Base-by-base conservation (phyloP, 345 rosid genomes). In the Nasturtium officinale region DNA sequence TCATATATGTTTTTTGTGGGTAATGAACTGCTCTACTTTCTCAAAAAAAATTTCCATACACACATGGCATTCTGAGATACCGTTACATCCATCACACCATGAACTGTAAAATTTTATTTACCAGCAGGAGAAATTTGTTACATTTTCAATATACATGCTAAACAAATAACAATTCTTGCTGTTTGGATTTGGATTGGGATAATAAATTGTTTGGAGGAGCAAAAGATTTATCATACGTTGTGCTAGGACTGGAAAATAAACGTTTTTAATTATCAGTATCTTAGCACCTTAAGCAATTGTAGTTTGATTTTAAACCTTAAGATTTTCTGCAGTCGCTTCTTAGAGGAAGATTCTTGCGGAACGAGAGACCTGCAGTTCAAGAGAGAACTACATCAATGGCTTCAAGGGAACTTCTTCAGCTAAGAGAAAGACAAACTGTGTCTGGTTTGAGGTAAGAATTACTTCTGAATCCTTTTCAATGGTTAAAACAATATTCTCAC, bases 261-360 rank as follows among this genome's bases (percentile, higher is more conserved):
- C 26, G 4, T 40, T 55, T 43, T 55, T 33, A 18, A 56, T 57
- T 47, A 51, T 50, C 26, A 4, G 61, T 26, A 43, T 32, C 26
- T 45, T 57, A 45, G 60, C 43, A 20, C 33, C 23, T 35, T 37
- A 23, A 60, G 35, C 6, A 11, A 20, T 37, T 45, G 75, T 32
- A 13, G 35, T 67, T 65, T 61, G 58, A 74, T 40, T 65, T 40
- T 78, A 61, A 57, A 46, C 74, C 9, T 53, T 74, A 56, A 51
- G 38, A 25, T 67, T 54, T 74, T 67, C 78, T 85, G 45, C 86
- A 91, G 99, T 88, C 98, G 25, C 81, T 95, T 78, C 88, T 95
- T 58, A 83, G 99, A 78, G 98, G 99, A 77, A 87, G 99, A 84
- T 95, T 91, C 78, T 84, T 95, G 82, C 82, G 98, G 64, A 87